phyloP scores from a whole-genome alignment of 1,284 basidiomycete species.

The Heterobasidion irregulare region DNA sequence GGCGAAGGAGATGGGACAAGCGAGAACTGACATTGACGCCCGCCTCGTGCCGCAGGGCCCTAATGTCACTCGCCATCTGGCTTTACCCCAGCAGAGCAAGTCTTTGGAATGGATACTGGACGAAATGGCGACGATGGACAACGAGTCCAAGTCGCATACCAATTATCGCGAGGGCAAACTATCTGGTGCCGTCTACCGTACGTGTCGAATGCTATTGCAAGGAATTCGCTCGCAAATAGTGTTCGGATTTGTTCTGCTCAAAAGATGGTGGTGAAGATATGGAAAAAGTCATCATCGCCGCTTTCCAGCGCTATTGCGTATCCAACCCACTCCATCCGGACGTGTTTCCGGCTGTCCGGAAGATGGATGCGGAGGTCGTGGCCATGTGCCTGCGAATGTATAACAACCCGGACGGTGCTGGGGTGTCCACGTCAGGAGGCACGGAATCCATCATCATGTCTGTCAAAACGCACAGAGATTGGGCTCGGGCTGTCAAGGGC shows the following conservation, averaged over 20 bases:
- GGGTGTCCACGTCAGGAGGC: conserved; percentile 91
- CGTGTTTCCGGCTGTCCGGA: conserved; percentile 89
- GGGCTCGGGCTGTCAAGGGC: conserved; percentile 80
- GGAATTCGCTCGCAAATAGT: background rate
- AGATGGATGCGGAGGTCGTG: conserved; percentile 98
- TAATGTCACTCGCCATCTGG: conserved; percentile 51
- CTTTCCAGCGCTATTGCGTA: conserved; percentile 64
- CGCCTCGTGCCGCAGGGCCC: conserved; percentile 62
- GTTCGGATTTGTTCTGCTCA: conserved; percentile 2
- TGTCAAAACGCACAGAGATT: conserved; percentile 90
- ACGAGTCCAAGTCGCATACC: conserved; percentile 33
- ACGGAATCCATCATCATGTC: conserved; percentile 96
- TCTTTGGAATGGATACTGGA: conserved; percentile 69
- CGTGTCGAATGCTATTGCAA: conserved; percentile 21
- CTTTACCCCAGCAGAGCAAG: conserved; percentile 63
- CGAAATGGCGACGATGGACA: conserved; percentile 78
- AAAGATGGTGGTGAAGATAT: conserved; percentile 81
- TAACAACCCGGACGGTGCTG: conserved; percentile 79
- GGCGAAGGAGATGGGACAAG: conserved; percentile 60
- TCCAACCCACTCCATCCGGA: conserved; percentile 95
- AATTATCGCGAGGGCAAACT: conserved; percentile 75
- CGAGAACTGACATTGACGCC: conserved; percentile 55
- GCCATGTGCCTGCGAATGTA: conserved; percentile 89
- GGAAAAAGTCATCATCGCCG: conserved; percentile 61
- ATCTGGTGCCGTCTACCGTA: conserved; percentile 85